Conservation (phyloP, 163 green algal species). For the Prototheca stagnorum region DNA sequence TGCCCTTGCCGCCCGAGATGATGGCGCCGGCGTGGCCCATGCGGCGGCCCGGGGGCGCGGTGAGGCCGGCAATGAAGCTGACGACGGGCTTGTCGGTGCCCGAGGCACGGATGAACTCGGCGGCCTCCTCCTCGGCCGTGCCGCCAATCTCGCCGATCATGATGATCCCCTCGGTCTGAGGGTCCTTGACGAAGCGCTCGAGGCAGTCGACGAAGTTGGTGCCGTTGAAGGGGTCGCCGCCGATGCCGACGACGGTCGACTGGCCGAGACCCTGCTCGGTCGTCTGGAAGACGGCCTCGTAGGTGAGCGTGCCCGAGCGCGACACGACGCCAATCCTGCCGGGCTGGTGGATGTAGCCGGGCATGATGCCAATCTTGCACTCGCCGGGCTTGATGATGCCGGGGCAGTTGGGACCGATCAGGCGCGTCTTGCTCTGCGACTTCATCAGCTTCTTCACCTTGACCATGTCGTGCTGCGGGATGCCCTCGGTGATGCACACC, state of each 20-base stretch:
- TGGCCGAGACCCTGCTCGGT: constrained; percentile 81
- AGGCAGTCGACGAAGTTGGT: constrained; percentile 99
- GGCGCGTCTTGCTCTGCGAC: constrained; percentile 69
- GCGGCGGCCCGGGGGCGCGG: constrained; percentile 80
- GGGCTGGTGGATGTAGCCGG: constrained; percentile 95
- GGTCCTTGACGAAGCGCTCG: constrained; percentile 90
- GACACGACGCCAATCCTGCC: constrained; percentile 95
- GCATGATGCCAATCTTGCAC: constrained; percentile 99
- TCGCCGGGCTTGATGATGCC: constrained; percentile 99
- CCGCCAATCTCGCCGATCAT: constrained; percentile 93
- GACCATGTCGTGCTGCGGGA: constrained; percentile 92
- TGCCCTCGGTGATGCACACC: constrained; percentile 98
- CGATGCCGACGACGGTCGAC: constrained; percentile 95
- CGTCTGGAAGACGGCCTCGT: constrained; percentile 91
- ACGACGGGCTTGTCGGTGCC: constrained; percentile 93
- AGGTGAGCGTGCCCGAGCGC: constrained; percentile 91
- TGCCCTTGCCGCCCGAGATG: constrained; percentile 93
- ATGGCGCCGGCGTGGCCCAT: constrained; percentile 98
- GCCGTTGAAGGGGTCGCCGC: constrained; percentile 97
- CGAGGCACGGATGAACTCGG: constrained; percentile 73
- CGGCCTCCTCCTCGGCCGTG: constrained; percentile 93
- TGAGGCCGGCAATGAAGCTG: constrained; percentile 96
- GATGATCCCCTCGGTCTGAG: constrained; percentile 93
- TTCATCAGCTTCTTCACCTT: constrained; percentile 71
- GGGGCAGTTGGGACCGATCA: constrained; percentile 98